Evolutionary conservation across 179 eudicot genomes (phyloP).

Genomic region (Beta macrorhiza): DNA sequence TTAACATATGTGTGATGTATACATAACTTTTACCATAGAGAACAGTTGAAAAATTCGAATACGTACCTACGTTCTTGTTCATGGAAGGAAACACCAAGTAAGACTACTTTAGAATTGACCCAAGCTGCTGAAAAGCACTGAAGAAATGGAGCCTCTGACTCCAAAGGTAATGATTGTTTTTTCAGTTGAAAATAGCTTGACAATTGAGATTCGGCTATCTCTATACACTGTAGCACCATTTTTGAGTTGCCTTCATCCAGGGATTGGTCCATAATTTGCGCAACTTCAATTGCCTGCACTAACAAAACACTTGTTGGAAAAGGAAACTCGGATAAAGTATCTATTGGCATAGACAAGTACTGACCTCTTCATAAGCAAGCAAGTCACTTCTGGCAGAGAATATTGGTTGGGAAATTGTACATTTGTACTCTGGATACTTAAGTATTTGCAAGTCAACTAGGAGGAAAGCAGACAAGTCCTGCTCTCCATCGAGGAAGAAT

Average conservation of each 20-base stretch:
- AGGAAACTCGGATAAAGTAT: slow-evolving; percentile 1
- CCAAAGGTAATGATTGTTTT: slow-evolving; percentile 32
- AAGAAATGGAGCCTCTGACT: slow-evolving; percentile 42
- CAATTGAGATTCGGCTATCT: slow-evolving; percentile 55
- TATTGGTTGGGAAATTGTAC: slow-evolving; percentile 52
- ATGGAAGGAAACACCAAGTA: slow-evolving; percentile 76
- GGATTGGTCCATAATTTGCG: slow-evolving; percentile 85
- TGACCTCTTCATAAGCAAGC: slow-evolving; percentile 93
- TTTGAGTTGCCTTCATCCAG: slow-evolving; percentile 64
- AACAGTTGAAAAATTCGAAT: slow-evolving; percentile 3
- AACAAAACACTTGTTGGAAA: slow-evolving; percentile 20
- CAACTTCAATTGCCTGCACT: slow-evolving; percentile 78
- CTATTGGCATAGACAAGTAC: not conserved
- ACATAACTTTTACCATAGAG: not conserved
- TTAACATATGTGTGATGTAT: not conserved
- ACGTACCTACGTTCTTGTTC: slow-evolving; percentile 74
- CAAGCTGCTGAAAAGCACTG: slow-evolving; percentile 70
- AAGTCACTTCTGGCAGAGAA: slow-evolving; percentile 54
- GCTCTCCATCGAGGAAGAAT: slow-evolving; percentile 88
- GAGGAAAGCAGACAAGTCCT: slow-evolving; percentile 79
- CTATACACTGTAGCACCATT: slow-evolving; percentile 57
- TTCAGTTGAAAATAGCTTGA: slow-evolving; percentile 32
- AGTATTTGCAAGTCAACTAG: slow-evolving; percentile 80
- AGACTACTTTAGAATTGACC: slow-evolving; percentile 80
- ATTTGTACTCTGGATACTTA: slow-evolving; percentile 76